A percentile compares a stretch with the other conserved stretches of the same genome.
These are phyloP conservation scores for Populus hybrid DNA, from an alignment of 441 rosid genomes.

Conservation along the genomic window DNA sequence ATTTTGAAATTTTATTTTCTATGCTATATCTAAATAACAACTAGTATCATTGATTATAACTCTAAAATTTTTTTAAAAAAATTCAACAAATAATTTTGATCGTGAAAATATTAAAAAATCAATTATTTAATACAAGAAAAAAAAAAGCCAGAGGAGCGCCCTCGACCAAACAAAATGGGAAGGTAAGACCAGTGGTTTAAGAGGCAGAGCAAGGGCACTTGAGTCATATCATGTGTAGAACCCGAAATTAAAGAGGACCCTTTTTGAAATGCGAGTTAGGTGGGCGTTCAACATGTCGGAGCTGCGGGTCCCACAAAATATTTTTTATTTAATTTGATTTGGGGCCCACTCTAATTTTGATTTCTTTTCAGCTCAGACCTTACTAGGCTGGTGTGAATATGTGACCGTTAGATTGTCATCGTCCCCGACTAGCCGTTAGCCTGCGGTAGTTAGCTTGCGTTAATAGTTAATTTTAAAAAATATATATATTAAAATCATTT, in stretches of 20 bases:
- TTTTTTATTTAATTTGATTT: no score
- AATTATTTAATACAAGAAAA: no score
- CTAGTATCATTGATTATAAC: no score
- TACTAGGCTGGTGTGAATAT: neutral
- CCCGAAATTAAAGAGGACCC: neutral
- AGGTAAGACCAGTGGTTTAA: no score
- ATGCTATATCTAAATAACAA: no score
- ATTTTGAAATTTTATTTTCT: no score
- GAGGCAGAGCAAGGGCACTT: neutral
- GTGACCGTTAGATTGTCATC: neutral
- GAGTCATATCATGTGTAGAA: neutral
- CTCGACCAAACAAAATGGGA: neutral
- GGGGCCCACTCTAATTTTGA: neutral
- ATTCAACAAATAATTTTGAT: no score
- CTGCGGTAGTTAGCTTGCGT: neutral
- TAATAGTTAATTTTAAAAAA: no score
- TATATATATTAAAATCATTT: no score
- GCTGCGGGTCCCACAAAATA: neutral
- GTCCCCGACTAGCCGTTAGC: neutral
- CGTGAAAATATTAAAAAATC: no score
- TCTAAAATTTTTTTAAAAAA: no score
- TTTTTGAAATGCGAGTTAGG: neutral
- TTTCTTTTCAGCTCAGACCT: neutral
- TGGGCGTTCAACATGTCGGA: neutral
- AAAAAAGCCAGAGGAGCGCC: neutral